A percentile compares a stretch with the other conserved stretches of the same genome.
These are phyloP conservation scores for Vigna trinervia DNA, from an alignment of 306 rosid genomes.

Conservation along the genomic window DNA sequence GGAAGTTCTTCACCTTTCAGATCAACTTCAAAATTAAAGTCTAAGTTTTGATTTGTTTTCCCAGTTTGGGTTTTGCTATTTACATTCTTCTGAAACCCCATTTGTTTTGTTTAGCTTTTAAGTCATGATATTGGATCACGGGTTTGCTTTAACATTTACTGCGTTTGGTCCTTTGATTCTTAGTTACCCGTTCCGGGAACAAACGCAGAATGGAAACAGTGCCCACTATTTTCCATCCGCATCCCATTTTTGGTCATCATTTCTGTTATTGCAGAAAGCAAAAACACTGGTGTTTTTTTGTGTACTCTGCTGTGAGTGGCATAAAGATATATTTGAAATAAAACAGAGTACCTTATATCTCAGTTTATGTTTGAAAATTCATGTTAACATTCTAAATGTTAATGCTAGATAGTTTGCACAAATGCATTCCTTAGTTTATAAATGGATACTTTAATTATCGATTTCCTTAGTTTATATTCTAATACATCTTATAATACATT, in stretches of 20 bases:
- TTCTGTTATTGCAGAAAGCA: not conserved
- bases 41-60: not conserved
- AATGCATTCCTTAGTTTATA: too few relatives aligned
- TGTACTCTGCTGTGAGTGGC: too few relatives aligned
- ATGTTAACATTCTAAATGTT: too few relatives aligned
- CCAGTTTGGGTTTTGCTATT: slow-evolving; percentile 30
- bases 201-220: slow-evolving; percentile 8
- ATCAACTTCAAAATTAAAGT: slow-evolving; percentile 47
- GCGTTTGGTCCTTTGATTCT: not conserved
- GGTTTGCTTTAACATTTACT: not conserved
- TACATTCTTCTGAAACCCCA: slow-evolving; percentile 23
- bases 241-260: not conserved
- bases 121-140: slow-evolving; percentile 24
- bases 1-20: slow-evolving; percentile 48
- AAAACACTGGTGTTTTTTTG: not conserved
- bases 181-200: not conserved
- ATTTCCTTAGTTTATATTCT: too few relatives aligned
- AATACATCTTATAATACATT: too few relatives aligned
- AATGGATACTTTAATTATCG: too few relatives aligned
- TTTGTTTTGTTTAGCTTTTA: slow-evolving; percentile 18
- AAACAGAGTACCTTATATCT: too few relatives aligned
- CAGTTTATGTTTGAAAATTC: too few relatives aligned
- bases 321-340: not conserved
- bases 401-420: too few relatives aligned
- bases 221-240: not conserved